Base-by-base conservation (phyloP, 208 protist genomes). In the Herpetomonas tarakana region DNA sequence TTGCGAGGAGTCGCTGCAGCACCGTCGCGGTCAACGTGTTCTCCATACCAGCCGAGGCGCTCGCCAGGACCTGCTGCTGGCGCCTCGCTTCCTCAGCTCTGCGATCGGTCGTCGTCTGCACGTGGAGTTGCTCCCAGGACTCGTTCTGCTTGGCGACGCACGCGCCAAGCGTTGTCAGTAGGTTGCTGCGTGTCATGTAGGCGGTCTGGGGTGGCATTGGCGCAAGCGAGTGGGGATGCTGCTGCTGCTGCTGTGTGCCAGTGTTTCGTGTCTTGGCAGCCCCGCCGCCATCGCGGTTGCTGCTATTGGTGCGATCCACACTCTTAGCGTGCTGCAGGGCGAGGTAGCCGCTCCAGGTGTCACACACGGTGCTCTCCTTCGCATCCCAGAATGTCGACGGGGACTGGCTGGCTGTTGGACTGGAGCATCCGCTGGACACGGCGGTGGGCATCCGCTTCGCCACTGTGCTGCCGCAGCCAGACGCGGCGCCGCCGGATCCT, bases 331-430 rank as follows among this genome's bases (percentile, higher is more conserved):
- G 41, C 26, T 78, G 61, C 22, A 46, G 18, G 14, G 51, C 44
- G 11, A 85, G 41, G 39, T 71, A 75, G 29, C 56, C 38, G 2
- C 61, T 68, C 78, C 78, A 85, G 47, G 78, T 85, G 53, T 85
- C 78, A 9, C 72, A 38, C 3, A 56, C 60, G 61, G 35, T 21
- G 24, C 22, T 45, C 47, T 65, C 58, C 58, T 68, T 55, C 11
- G 50, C 25, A 45, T 67, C 46, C 25, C 14, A 6, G 44, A n/a
- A 35, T 27, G 24, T 6, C 31, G 7, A 31, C 35, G 35, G 35
- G 9, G 35, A 6, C 35, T 41, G 35, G 44, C 52, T 52, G 26
- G 47, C 7, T 39, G 3, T 11, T 4, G 31, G 16, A 25, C 51
- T 21, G 2, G 50, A 19, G 22, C 39, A 24, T 14, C n/a, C 51